Evolutionary conservation across 225 moss, liverwort and hornwort species (phyloP), one percentile per base, ranked within the genome.

Genomic region (Anthoceros angustus): DNA sequence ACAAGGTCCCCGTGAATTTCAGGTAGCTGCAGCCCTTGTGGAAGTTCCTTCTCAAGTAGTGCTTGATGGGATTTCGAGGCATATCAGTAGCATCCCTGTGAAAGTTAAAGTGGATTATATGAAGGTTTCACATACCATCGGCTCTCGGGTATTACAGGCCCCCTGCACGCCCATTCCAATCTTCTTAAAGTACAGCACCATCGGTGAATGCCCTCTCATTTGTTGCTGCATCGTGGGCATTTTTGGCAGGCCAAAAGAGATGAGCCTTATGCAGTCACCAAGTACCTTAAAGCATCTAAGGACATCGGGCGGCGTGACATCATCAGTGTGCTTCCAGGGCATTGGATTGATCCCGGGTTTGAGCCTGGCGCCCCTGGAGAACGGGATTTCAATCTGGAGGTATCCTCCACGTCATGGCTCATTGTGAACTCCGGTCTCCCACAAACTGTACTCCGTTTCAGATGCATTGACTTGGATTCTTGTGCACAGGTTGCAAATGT

Each of bases 371-470:
- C 95, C 38, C 80, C 78, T 40, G 95, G 95, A 39, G 95, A 98
- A 73, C 88, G 95, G 14, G 86, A 98, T 25, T 98, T 98, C 71
- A 98, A 86, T 64, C 79, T 89, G 88, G 92, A 98, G 62, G 95
- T 95, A 82, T 66, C 83, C 73, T 64, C 16, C 18, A n/a, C 39
- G 16, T 25, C 16, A n/a, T 8, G 32, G 14, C 64, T 41, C 6
- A 16, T 38, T 7, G 62, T 49, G 63, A 42, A 62, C 10, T 62
- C 18, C 46, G 25, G 48, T 63, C 62, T 10, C 38, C 0, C 32
- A 8, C 8, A 18, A 14, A 48, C 41, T 48, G 41, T 41, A 5
- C 39, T 12, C 38, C 4, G 32, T 32, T 32, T 32, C 32, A 32
- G 2, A 32, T 32, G 32, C 1, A 32, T 32, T 4, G 32, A 32